Percentiles rank a stretch among this genome's conserved stretches.
Conservation (phyloP, 352 stramenopile species). For the Thraustochytrium striatum region DNA sequence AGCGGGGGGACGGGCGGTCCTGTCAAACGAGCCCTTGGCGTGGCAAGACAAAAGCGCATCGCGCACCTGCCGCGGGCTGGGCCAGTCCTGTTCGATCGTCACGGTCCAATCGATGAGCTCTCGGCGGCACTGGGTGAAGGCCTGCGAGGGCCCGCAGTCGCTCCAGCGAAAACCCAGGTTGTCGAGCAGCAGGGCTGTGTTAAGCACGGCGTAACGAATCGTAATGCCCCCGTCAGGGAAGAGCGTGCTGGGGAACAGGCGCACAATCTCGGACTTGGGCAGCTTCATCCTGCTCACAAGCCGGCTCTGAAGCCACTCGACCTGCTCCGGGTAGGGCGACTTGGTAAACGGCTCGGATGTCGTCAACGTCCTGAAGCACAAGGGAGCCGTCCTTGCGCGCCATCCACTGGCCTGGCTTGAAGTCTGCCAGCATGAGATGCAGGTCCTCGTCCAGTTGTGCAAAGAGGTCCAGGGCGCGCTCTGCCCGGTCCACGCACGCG, state of each 20-base stretch:
- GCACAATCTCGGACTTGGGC: background rate
- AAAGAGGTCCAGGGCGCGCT: constrained; percentile 22
- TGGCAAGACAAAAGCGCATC: constrained; percentile 1
- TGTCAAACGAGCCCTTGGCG: background rate
- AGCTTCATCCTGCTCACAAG: background rate
- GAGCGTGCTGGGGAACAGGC: background rate
- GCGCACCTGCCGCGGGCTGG: background rate
- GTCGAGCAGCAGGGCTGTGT: background rate
- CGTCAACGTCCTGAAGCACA: constrained; percentile 46
- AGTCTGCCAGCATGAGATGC: constrained; percentile 34
- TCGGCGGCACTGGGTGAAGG: background rate
- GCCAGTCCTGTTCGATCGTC: constrained; percentile 32
- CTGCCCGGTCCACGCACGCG: constrained; percentile 5
- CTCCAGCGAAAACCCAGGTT: constrained; percentile 44
- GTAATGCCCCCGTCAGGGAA: constrained; percentile 2
- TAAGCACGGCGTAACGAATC: constrained; percentile 8
- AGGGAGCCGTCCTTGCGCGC: background rate
- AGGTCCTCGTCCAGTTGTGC: constrained; percentile 34
- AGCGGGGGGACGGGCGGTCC: background rate
- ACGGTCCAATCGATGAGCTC: background rate
- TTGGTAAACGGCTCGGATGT: constrained; percentile 2
- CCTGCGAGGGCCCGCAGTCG: background rate
- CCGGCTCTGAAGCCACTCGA: constrained; percentile 14
- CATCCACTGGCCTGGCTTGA: constrained; percentile 49
- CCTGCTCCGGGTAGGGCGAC: constrained; percentile 21